Conservation (phyloP, 192 early-diverging fungal species). For the Backusella tuberculispora region DNA sequence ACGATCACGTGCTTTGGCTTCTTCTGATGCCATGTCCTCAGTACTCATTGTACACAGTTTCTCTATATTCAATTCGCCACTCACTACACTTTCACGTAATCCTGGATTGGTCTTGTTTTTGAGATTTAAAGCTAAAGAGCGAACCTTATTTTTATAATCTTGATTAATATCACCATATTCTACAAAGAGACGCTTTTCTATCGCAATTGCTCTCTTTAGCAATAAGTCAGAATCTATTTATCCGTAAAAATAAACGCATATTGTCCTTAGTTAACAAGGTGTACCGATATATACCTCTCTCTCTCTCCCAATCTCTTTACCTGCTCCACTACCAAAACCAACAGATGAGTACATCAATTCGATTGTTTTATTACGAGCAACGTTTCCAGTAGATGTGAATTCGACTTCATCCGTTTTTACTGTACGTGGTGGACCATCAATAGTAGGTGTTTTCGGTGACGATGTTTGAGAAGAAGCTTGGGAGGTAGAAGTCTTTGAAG, state of each 20-base stretch:
- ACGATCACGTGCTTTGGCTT: conserved; percentile 71
- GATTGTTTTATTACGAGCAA: conserved; percentile 74
- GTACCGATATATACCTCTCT: neutral
- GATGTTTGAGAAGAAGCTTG: conserved; percentile 46
- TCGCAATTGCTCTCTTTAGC: conserved; percentile 53
- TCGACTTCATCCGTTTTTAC: conserved; percentile 60
- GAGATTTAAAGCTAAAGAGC: conserved; percentile 79
- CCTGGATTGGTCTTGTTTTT: conserved; percentile 79
- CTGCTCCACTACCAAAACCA: conserved; percentile 55
- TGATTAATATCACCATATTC: conserved; percentile 54
- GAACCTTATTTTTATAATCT: conserved; percentile 75
- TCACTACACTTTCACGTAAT: conserved; percentile 68
- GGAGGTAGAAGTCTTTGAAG: conserved; percentile 27
- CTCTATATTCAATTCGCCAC: conserved; percentile 65
- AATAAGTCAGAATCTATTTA: conserved; percentile 55
- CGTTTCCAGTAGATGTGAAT: conserved; percentile 59
- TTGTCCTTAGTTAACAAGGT: neutral
- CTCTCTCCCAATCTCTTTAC: conserved; percentile 33
- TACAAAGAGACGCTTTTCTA: conserved; percentile 67
- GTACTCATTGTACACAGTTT: conserved; percentile 78
- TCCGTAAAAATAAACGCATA: too few species aligned
- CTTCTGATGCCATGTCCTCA: conserved; percentile 92
- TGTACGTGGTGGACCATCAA: conserved; percentile 52
- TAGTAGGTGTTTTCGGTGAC: conserved; percentile 38
- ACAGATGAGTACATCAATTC: conserved; percentile 84